Percentiles rank a stretch among this genome's conserved stretches.
phyloP scores from a whole-genome alignment of 495 filamentous ascomycete species.

The Bacidia gigantensis region DNA sequence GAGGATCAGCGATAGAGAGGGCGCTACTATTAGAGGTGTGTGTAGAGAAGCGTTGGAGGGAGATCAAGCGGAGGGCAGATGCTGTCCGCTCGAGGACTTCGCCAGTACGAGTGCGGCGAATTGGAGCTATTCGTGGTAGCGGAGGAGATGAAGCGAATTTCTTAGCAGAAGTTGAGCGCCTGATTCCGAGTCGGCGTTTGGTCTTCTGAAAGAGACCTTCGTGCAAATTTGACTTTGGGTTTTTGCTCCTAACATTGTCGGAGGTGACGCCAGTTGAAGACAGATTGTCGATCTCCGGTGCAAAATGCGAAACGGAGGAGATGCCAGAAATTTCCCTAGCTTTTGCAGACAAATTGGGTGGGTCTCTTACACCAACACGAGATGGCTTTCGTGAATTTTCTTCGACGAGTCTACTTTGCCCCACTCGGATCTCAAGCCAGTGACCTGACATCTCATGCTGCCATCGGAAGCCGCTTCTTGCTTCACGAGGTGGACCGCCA shows the following conservation, averaged over 20 bases:
- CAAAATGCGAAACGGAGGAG: background rate
- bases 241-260: background rate
- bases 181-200: slow-evolving; percentile 15
- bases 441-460: slow-evolving; percentile 10
- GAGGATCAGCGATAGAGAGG: slow-evolving; percentile 12
- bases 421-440: slow-evolving; percentile 16
- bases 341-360: background rate
- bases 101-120: slow-evolving; percentile 1
- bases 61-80: slow-evolving; percentile 5
- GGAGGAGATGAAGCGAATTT: background rate
- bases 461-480: slow-evolving; percentile 12
- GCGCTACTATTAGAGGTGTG: slow-evolving; percentile 3
- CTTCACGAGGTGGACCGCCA: background rate
- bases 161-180: background rate
- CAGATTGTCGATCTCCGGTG: background rate
- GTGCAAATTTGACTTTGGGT: slow-evolving; percentile 1
- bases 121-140: background rate
- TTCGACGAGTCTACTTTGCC: slow-evolving; percentile 1
- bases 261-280: background rate
- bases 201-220: slow-evolving; percentile 15
- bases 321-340: background rate
- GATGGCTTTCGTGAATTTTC: background rate
- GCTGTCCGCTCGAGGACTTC: slow-evolving; percentile 10
- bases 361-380: too few species aligned
- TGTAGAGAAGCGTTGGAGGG: slow-evolving; percentile 1